Percentiles rank a stretch among this genome's conserved stretches.
Evolutionary conservation across 2,329 filamentous ascomycete species (phyloP).

Genomic region (Byssochlamys sp.): DNA sequence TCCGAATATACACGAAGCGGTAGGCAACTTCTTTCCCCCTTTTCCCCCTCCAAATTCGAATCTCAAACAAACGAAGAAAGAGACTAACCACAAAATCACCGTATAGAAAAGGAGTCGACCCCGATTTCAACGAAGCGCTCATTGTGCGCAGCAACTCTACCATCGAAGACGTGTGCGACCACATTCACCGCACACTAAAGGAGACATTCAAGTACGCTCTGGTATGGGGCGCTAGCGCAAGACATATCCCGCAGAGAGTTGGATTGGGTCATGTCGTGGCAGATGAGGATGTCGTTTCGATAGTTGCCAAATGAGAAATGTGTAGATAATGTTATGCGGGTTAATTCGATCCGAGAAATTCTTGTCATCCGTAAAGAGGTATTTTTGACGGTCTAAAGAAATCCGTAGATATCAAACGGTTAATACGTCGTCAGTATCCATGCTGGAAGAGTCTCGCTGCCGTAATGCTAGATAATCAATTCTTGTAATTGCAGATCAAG

Average conservation of each 20-base stretch:
- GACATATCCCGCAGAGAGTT: slow-evolving; percentile 87
- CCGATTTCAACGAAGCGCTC: slow-evolving; percentile 79
- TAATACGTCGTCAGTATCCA: too few relatives aligned
- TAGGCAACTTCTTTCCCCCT: slow-evolving; percentile 14
- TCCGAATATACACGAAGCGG: slow-evolving; percentile 87
- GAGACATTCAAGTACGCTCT: slow-evolving; percentile 98
- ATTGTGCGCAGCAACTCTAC: slow-evolving; percentile 82
- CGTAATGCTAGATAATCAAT: slow-evolving; percentile 23
- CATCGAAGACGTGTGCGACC: slow-evolving; percentile 94
- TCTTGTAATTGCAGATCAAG: slow-evolving; percentile 20
- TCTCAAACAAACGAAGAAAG: not conserved
- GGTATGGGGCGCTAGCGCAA: slow-evolving; percentile 93
- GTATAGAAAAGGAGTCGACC: slow-evolving; percentile 71
- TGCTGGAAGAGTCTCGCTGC: too few relatives aligned
- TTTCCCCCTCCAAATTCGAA: not conserved
- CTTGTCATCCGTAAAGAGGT: too few relatives aligned
- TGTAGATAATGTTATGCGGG: not conserved
- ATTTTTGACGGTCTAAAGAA: too few relatives aligned
- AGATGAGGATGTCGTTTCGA: slow-evolving; percentile 60
- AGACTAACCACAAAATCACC: not conserved
- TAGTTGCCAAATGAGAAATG: slow-evolving; percentile 42
- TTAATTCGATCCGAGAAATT: not conserved
- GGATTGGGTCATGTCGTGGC: slow-evolving; percentile 70
- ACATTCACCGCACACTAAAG: slow-evolving; percentile 86
- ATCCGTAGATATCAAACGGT: too few relatives aligned